Evolutionary conservation across 176 grass and related monocot species (phyloP).

Genomic region (Tillandsia fasciculata): DNA sequence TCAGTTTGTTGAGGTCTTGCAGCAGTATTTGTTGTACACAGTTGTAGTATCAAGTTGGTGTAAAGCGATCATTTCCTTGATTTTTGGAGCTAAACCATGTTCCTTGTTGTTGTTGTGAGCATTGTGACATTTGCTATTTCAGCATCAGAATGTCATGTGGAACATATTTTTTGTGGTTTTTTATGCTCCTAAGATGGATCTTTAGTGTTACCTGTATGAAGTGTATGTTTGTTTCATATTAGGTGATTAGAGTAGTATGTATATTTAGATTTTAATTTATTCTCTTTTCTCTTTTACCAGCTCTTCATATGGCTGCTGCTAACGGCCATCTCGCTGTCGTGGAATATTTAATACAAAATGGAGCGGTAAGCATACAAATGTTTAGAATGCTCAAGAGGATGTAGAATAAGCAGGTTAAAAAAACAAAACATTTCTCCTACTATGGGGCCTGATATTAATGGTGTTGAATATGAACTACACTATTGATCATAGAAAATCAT

Average conservation of each 20-base stretch:
- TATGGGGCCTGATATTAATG: no score
- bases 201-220: not conserved
- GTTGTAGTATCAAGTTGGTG: no score
- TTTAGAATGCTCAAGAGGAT: not conserved
- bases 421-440: not conserved
- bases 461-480: no score
- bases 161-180: not conserved
- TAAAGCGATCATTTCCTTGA: no score
- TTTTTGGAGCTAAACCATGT: no score
- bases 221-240: not conserved
- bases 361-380: conserved; percentile 40
- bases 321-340: conserved; percentile 87
- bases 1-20: no score
- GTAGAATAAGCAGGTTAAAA: not conserved
- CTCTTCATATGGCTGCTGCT: conserved; percentile 90
- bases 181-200: not conserved
- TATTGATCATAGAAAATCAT: no score
- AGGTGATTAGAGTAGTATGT: not conserved
- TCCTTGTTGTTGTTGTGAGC: no score
- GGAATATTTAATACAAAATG: conserved; percentile 86
- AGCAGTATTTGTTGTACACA: no score
- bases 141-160: no score
- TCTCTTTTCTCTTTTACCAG: conserved; percentile 29
- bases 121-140: no score
- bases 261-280: not conserved